Conservation (phyloP, 495 filamentous ascomycete genomes). For the Penicillium salamii region DNA sequence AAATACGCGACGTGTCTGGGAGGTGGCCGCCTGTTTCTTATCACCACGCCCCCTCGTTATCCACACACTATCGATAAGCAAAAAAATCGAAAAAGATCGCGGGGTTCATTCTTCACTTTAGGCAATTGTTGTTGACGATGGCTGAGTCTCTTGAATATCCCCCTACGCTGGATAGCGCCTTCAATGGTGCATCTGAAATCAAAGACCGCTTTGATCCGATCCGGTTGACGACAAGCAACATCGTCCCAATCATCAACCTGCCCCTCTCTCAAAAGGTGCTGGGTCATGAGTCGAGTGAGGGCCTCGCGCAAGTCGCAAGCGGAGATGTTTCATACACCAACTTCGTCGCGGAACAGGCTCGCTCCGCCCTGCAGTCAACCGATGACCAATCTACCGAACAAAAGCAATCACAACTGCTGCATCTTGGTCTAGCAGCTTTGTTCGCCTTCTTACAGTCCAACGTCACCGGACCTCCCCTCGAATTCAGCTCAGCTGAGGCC, state of each 20-base stretch:
- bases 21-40: background rate
- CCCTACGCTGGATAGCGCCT: slow-evolving; percentile 33
- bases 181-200: slow-evolving; percentile 25
- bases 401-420: slow-evolving; percentile 44
- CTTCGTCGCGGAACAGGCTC: slow-evolving; percentile 32
- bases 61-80: slow-evolving; percentile 32
- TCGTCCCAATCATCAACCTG: slow-evolving; percentile 35
- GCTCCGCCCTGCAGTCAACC: slow-evolving; percentile 20
- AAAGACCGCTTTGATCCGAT: slow-evolving; percentile 37
- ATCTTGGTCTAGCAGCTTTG: slow-evolving; percentile 68
- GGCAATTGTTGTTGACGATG: slow-evolving; percentile 20
- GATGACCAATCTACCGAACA: slow-evolving; percentile 30
- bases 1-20: slow-evolving; percentile 2
- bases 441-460: slow-evolving; percentile 87
- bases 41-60: slow-evolving; percentile 18
- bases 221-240: slow-evolving; percentile 33
- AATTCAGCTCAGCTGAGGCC: slow-evolving; percentile 47
- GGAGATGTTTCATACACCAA: slow-evolving; percentile 37
- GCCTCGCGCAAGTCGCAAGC: slow-evolving; percentile 22
- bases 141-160: slow-evolving; percentile 26
- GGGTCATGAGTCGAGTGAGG: slow-evolving; percentile 28
- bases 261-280: slow-evolving; percentile 38
- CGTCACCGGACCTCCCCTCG: slow-evolving; percentile 82
- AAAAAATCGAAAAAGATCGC: slow-evolving; percentile 32
- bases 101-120: slow-evolving; percentile 22